phyloP scores from a whole-genome alignment of 768 basidiomycete genomes.

The Calvatia gigantea region DNA sequence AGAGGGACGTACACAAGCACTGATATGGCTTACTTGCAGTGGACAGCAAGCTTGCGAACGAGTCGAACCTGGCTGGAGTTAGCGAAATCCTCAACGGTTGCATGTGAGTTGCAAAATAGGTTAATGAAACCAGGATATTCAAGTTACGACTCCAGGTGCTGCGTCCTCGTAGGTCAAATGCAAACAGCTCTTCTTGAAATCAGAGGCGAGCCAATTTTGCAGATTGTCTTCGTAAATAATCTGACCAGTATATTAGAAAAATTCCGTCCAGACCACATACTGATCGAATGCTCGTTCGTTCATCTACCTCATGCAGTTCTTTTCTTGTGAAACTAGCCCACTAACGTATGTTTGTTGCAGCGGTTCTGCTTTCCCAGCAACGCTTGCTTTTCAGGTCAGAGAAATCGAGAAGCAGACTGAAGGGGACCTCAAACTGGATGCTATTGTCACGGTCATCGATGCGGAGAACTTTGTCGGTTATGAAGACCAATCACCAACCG shows the following conservation, averaged over 20 bases:
- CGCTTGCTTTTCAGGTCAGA: slow-evolving; percentile 90
- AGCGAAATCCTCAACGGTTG: slow-evolving; percentile 96
- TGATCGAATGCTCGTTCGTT: slow-evolving; percentile 91
- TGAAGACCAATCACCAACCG: slow-evolving; percentile 89
- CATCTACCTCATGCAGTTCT: background rate
- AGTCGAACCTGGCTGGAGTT: slow-evolving; percentile 81
- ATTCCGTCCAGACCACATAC: slow-evolving; percentile 83
- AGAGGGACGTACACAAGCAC: background rate
- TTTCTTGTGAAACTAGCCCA: background rate
- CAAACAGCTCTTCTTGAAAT: slow-evolving; percentile 88
- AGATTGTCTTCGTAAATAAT: background rate
- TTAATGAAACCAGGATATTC: background rate
- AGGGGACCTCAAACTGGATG: slow-evolving; percentile 78
- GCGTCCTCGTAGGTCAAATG: slow-evolving; percentile 94
- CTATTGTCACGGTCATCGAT: slow-evolving; percentile 88
- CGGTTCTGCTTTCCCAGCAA: slow-evolving; percentile 94
- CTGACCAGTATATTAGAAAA: slow-evolving; percentile 48
- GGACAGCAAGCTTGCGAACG: slow-evolving; percentile 85
- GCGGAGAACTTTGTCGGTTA: slow-evolving; percentile 92
- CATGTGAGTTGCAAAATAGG: slow-evolving; percentile 51
- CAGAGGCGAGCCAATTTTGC: slow-evolving; percentile 45
- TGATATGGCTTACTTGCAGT: slow-evolving; percentile 42
- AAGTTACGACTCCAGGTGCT: slow-evolving; percentile 55
- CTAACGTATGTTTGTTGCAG: slow-evolving; percentile 31
- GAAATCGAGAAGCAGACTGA: slow-evolving; percentile 78